Conservation (phyloP, 2,329 filamentous ascomycete genomes). For the Immersiporthe knoxdaviesiana region DNA sequence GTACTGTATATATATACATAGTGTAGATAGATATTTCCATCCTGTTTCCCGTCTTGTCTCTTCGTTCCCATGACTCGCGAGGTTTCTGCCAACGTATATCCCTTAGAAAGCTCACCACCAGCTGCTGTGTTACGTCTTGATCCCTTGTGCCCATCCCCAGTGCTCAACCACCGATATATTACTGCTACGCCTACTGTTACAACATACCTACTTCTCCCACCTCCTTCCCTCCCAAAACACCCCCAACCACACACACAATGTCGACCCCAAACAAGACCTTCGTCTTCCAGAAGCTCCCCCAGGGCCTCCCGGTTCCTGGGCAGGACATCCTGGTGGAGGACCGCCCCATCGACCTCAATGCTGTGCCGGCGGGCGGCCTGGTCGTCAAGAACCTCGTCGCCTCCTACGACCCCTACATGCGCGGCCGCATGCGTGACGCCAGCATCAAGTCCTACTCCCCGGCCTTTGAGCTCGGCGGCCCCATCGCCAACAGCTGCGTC, state of each 20-base stretch:
- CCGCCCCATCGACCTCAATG: constrained; percentile 67
- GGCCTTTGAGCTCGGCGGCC: constrained; percentile 62
- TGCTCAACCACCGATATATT: neutral
- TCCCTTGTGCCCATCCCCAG: neutral
- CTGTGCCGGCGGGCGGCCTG: constrained; percentile 67
- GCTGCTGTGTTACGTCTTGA: neutral
- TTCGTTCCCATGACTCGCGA: neutral
- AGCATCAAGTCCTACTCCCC: constrained; percentile 68
- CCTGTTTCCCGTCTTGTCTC: too few species aligned
- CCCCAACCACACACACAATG: constrained; percentile 42
- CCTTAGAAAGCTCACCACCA: neutral
- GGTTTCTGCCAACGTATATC: neutral
- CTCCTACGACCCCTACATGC: constrained; percentile 84
- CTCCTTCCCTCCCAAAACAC: constrained; percentile 56
- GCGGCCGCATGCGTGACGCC: constrained; percentile 74
- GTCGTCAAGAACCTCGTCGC: constrained; percentile 71
- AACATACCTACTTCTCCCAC: neutral
- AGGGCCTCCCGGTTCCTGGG: constrained; percentile 68
- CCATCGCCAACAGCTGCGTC: constrained; percentile 67
- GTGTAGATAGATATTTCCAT: too few species aligned
- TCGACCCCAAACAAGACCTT: constrained; percentile 68
- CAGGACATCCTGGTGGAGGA: constrained; percentile 71
- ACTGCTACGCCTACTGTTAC: too few species aligned
- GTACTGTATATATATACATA: too few species aligned
- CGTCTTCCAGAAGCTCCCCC: constrained; percentile 72